These are phyloP conservation scores for Coccomyxa sp. DNA, from an alignment of 139 green algal species.

Conservation along the genomic window DNA sequence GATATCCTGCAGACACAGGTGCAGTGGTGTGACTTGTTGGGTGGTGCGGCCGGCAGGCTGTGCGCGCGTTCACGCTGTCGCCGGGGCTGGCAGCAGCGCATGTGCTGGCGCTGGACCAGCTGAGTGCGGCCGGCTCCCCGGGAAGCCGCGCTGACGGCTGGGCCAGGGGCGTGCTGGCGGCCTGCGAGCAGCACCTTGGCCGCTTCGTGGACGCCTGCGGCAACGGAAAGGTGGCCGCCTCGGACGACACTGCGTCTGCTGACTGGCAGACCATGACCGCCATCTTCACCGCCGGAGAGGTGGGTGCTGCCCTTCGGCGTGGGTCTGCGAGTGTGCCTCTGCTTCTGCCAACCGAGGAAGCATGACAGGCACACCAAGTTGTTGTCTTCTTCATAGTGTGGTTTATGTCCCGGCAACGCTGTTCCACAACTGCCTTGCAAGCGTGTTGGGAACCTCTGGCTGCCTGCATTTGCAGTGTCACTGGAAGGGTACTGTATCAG, in stretches of 20 bases:
- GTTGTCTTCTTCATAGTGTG: no score
- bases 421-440: neutral
- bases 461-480: neutral
- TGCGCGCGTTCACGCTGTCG: constrained; percentile 48
- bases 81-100: constrained; percentile 49
- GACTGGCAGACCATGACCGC: constrained; percentile 17
- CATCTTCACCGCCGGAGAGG: constrained; percentile 62
- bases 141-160: neutral
- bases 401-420: no score
- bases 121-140: constrained; percentile 2
- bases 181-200: constrained; percentile 14
- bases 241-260: neutral
- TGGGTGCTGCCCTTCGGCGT: neutral
- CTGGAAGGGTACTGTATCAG: neutral
- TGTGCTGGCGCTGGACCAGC: constrained; percentile 39
- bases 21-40: neutral
- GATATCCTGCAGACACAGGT: neutral
- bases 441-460: neutral
- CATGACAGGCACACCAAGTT: neutral
- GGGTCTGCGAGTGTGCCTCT: no score
- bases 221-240: neutral
- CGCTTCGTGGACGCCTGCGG: constrained; percentile 7
- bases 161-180: neutral
- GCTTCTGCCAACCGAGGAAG: neutral
- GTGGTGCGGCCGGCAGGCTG: constrained; percentile 24